A percentile compares a stretch with the other conserved stretches of the same genome.
Conservation (phyloP, 164 flowering plant species). For the grape (Vitis vinifera) region ASM3070453v1 NC_081819.1:23229501-23230000, state of each 20-base stretch:
- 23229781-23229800: too few species aligned
- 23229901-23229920: constrained; percentile 56
- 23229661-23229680: constrained; percentile 30
- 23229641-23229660: constrained; percentile 35
- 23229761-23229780: too few species aligned
- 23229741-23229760: too few species aligned
- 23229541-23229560: constrained; percentile 57
- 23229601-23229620: constrained; percentile 28
- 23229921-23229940: constrained; percentile 63
- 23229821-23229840: too few species aligned
- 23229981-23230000: constrained; percentile 55
- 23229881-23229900: background rate
- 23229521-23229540: constrained; percentile 32
- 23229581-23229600: constrained; percentile 38
- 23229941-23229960: constrained; percentile 60
- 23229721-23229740: too few species aligned
- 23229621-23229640: constrained; percentile 31
- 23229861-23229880: background rate
- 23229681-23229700: constrained; percentile 13
- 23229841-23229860: too few species aligned
- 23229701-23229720: too few species aligned
- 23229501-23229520: constrained; percentile 12
- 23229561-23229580: constrained; percentile 52
- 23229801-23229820: too few species aligned
- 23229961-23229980: constrained; percentile 60